Conservation (phyloP, 495 filamentous ascomycete species). For the Penicillium arizonense region DNA sequence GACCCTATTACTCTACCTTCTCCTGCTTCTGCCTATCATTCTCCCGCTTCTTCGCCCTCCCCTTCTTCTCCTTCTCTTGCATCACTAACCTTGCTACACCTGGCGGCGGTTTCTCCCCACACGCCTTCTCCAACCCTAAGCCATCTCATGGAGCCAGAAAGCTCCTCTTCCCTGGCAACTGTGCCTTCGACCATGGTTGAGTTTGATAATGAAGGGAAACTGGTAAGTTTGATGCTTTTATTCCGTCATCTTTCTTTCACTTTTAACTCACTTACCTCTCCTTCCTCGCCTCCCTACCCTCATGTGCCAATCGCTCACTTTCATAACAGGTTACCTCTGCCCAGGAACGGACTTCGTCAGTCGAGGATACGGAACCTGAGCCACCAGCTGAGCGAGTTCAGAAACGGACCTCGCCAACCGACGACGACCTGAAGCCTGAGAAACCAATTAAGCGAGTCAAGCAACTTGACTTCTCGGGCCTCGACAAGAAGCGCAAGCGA, state of each 20-base stretch:
- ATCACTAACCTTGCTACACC: background rate
- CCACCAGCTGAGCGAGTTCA: background rate
- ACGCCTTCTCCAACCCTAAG: background rate
- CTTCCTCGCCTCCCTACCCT: background rate
- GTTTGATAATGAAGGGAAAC: background rate
- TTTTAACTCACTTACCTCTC: background rate
- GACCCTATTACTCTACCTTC: background rate
- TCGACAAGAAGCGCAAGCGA: background rate
- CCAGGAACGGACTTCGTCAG: background rate
- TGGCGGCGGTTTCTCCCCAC: background rate
- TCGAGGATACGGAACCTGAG: background rate
- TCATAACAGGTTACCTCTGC: background rate
- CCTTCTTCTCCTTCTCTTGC: background rate
- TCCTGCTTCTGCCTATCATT: background rate
- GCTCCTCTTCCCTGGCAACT: background rate
- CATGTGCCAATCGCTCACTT: background rate
- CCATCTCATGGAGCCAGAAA: background rate
- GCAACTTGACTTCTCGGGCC: background rate
- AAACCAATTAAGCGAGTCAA: background rate
- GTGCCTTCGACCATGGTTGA: background rate
- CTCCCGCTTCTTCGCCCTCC: background rate
- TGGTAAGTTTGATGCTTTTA: background rate
- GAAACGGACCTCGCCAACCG: background rate
- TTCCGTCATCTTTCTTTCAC: background rate
- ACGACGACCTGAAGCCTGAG: background rate